Conservation (phyloP, 768 basidiomycete genomes). For the Lentinus tigrinus region DNA sequence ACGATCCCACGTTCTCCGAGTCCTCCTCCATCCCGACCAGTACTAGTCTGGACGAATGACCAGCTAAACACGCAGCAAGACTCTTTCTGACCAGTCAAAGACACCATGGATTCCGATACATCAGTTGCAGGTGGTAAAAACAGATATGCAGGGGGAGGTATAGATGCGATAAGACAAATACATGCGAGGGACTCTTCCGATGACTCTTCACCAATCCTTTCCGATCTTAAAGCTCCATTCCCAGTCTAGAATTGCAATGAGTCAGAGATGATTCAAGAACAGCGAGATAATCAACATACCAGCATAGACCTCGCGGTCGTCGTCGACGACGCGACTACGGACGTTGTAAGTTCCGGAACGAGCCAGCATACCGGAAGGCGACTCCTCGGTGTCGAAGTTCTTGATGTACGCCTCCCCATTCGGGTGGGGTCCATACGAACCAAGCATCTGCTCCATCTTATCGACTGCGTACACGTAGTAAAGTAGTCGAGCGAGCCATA, state of each 20-base stretch:
- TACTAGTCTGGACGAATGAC: too few relatives aligned
- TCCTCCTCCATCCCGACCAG: too few relatives aligned
- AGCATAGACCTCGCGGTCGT: constrained; percentile 79
- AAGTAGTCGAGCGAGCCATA: too few relatives aligned
- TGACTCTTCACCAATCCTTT: constrained; percentile 76
- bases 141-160: constrained; percentile 18
- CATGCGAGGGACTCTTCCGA: constrained; percentile 26
- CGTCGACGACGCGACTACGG: constrained; percentile 81
- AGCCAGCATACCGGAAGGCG: constrained; percentile 78
- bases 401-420: constrained; percentile 65
- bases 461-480: constrained; percentile 57
- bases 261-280: neutral
- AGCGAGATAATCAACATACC: constrained; percentile 43
- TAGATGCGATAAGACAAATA: constrained; percentile 20
- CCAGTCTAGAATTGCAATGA: constrained; percentile 51
- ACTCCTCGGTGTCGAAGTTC: constrained; percentile 68
- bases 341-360: constrained; percentile 80
- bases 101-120: constrained; percentile 15
- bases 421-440: constrained; percentile 83
- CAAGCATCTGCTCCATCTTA: constrained; percentile 91
- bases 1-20: too few relatives aligned
- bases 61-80: too few relatives aligned
- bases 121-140: constrained; percentile 14
- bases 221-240: constrained; percentile 90
- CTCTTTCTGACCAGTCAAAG: neutral